phyloP scores from a whole-genome alignment of 805 yeast species.

The Candida railenensis region DNA sequence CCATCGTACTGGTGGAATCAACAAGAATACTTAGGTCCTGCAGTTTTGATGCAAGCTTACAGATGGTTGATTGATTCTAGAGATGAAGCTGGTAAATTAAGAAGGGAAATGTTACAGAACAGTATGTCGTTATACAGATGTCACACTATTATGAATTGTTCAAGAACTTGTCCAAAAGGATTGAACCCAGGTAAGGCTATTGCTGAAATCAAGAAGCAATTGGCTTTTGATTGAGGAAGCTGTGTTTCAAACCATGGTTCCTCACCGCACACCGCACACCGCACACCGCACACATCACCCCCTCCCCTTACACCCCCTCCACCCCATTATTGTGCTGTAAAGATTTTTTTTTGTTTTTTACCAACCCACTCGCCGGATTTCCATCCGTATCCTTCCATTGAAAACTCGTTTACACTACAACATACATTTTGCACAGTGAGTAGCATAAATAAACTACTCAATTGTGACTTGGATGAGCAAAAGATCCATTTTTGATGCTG shows the following conservation, averaged over 20 bases:
- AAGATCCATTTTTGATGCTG: neutral
- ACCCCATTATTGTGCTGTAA: slow-evolving; percentile 4
- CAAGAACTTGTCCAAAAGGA: slow-evolving; percentile 97
- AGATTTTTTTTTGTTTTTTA: slow-evolving; percentile 5
- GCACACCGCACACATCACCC: neutral
- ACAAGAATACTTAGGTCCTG: slow-evolving; percentile 98
- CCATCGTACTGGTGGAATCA: slow-evolving; percentile 99
- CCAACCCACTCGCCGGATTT: neutral
- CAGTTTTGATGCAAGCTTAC: slow-evolving; percentile 98
- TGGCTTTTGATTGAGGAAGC: slow-evolving; percentile 73
- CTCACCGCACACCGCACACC: neutral
- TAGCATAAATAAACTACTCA: too few species aligned
- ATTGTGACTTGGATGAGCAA: too few species aligned
- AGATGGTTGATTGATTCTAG: slow-evolving; percentile 98
- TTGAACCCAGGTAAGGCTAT: slow-evolving; percentile 97
- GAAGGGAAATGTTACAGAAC: slow-evolving; percentile 91
- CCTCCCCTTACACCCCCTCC: neutral
- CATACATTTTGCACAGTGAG: neutral
- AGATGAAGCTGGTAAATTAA: slow-evolving; percentile 79
- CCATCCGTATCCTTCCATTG: neutral
- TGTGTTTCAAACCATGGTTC: too few species aligned
- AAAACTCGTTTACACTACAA: neutral
- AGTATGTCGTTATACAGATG: slow-evolving; percentile 98
- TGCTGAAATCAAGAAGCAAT: slow-evolving; percentile 92
- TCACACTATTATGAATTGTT: slow-evolving; percentile 98